Conservation (phyloP, 345 rosid species). For the Limnanthes douglasii region DNA sequence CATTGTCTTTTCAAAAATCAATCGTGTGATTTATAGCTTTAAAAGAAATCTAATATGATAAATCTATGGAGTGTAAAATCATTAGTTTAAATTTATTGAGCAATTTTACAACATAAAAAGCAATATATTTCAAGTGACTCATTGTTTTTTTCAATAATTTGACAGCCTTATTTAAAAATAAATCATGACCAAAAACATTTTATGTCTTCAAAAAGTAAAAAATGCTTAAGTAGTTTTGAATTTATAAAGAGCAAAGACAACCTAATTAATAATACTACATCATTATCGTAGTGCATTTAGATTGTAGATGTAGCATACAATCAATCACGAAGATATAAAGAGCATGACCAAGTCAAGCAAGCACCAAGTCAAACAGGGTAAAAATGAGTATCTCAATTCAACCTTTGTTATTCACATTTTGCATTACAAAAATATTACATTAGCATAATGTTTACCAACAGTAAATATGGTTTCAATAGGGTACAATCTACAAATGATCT, state of each 20-base stretch:
- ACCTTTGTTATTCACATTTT: background rate
- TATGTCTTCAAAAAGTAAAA: constrained; percentile 40
- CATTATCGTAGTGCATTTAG: background rate
- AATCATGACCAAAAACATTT: constrained; percentile 88
- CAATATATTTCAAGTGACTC: constrained; percentile 89
- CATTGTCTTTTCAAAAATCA: too few species aligned
- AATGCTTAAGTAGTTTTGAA: too few species aligned
- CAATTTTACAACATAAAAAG: constrained; percentile 82
- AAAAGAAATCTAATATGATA: too few species aligned
- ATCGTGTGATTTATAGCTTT: too few species aligned
- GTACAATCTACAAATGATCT: constrained; percentile 86
- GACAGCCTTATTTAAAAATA: constrained; percentile 79
- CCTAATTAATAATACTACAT: too few species aligned
- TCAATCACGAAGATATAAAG: background rate
- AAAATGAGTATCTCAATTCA: background rate
- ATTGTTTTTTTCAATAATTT: constrained; percentile 91
- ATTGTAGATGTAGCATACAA: background rate
- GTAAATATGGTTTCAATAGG: constrained; percentile 75
- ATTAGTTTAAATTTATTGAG: too few species aligned
- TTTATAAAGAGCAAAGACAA: background rate
- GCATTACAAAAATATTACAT: constrained; percentile 24
- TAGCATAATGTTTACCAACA: constrained; percentile 81
- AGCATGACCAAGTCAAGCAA: too few species aligned
- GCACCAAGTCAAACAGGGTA: too few species aligned
- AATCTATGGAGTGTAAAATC: too few species aligned